Evolutionary conservation across 768 basidiomycete genomes (phyloP), one percentile per base, ranked within the genome.

Genomic region (Solioccasus polychromus): DNA sequence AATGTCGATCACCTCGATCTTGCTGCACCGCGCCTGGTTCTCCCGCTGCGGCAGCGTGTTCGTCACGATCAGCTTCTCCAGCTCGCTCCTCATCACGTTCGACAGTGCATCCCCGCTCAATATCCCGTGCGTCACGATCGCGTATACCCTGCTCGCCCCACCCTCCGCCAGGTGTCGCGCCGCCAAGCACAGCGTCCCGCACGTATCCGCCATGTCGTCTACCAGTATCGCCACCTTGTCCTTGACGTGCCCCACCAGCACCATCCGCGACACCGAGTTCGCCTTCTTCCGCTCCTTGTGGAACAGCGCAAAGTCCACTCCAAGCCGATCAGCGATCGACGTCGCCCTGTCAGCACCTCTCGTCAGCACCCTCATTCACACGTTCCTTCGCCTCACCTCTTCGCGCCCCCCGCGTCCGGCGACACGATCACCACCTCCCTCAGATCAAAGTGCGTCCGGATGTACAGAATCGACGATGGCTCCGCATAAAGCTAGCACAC

Each of bases 201-300:
- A 95, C 34, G 92, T 95, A 68, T 95, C 92, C 24, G 92, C 92
- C 92, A 99, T 97, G 73, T 99, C 96, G 73, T 98, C 96, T 35
- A 98, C 88, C 23, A 99, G 75, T 47, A 99, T 93, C 43, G 94
- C 96, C 34, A 83, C 77, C 72, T 97, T 93, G 63, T 85, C 92
- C 62, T 80, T 83, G 51, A 94, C 93, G 59, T 92, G 84, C 1
- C 96, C 96, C 35, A 99, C 95, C 41, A 99, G 82, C 45, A 93
- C 80, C 92, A 94, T 93, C 45, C 92, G 82, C 49, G 91, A 92
- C 7, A 95, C 91, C 52, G 92, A 87, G 67, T 94, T 95, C 24
- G 91, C 91, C 70, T 91, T 93, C 74, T 94, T 93, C 50, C 95
- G 88, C 75, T 99, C 96, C 64, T 98, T 94, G 81, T 99, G 96